Base-by-base conservation (phyloP, 768 basidiomycete species). In the Brasilioporus rufonigricans region DNA sequence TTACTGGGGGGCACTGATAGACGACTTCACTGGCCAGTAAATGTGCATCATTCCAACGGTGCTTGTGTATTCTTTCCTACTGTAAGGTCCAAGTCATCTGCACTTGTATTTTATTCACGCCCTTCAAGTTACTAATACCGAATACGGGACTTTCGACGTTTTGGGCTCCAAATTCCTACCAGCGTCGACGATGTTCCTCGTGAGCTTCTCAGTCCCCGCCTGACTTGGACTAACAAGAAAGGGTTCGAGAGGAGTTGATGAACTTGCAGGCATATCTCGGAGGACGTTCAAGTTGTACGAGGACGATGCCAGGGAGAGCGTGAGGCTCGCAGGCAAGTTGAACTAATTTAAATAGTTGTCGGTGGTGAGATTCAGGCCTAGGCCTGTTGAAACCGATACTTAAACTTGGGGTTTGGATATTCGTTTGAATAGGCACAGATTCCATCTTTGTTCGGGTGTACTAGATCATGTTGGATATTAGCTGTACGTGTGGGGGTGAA, bases 251-350 rank as follows among this genome's bases (percentile, higher is more conserved):
- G 93, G 97, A 76, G 78, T 93, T 55, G 79, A 82, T 68, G 96
- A 94, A 76, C 79, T 99, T 29, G 93, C 76, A 36, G 83, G 83
- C 59, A 98, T 98, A 96, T 98, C 97, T 84, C 78, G 81, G 69
- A 92, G 89, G 75, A 95, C 94, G 39, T 97, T 97, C 74, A 86
- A 85, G 64, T 74, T 94, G 70, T 98, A 98, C 70, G 89, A 94
- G 77, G 82, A 78, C 65, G 91, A 91, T 61, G 91, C 96, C 9
- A 80, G 85, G 31, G 80, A 82, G 64, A 87, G 86, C 71, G 93
- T 97, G 53, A 80, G 87, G 65, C 66, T 80, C 58, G 92, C 94
- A 21, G 96, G 95, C 95, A 21, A 72, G 46, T 44, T 70, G 52
- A 66, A 70, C 44, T 70, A 58, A 43, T 46, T 52, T 19, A 4